A percentile compares a stretch with the other conserved stretches of the same genome.
Conservation (phyloP, 1,139 yeast genomes). For the Diutina neorugosa region DNA sequence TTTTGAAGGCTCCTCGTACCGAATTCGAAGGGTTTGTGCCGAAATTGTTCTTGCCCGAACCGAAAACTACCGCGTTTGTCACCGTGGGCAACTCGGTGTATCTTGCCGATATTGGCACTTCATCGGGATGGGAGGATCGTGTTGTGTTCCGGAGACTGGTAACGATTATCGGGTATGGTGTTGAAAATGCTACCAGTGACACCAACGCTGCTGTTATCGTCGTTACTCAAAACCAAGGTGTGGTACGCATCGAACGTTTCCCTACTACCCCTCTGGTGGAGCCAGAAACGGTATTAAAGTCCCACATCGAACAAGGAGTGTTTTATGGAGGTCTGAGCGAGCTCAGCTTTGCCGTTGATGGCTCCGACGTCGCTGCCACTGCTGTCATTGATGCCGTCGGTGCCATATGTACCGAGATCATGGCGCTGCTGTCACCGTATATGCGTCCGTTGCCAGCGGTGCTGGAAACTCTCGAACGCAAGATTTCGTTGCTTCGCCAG, state of each 20-base stretch:
- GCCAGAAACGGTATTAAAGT: conserved; percentile 38
- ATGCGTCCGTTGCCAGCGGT: conserved; percentile 9
- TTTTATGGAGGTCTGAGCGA: conserved; percentile 37
- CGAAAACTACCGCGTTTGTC: conserved; percentile 53
- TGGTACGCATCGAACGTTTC: conserved; percentile 46
- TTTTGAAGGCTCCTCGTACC: conserved; percentile 14
- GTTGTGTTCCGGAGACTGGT: conserved; percentile 43
- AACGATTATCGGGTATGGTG: conserved; percentile 49
- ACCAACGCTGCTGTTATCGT: conserved; percentile 33
- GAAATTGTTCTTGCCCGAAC: conserved; percentile 44
- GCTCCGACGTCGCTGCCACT: conserved; percentile 19
- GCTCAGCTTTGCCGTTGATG: conserved; percentile 42
- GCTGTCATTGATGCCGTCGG: conserved; percentile 11
- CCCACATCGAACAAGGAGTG: conserved; percentile 75
- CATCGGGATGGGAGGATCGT: conserved; percentile 70
- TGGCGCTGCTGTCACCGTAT: conserved; percentile 22
- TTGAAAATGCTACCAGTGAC: conserved; percentile 21
- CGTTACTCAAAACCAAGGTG: conserved; percentile 50
- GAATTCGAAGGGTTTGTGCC: conserved; percentile 22
- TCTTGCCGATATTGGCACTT: conserved; percentile 43
- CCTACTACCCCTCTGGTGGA: conserved; percentile 13
- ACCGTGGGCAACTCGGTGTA: conserved; percentile 51
- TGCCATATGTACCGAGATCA: conserved; percentile 40
- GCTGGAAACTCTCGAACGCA: conserved; percentile 9
- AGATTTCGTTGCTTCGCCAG: conserved; percentile 13